Base-by-base conservation (phyloP, 164 flowering plant genomes). In the Aristolochia californica region DNA sequence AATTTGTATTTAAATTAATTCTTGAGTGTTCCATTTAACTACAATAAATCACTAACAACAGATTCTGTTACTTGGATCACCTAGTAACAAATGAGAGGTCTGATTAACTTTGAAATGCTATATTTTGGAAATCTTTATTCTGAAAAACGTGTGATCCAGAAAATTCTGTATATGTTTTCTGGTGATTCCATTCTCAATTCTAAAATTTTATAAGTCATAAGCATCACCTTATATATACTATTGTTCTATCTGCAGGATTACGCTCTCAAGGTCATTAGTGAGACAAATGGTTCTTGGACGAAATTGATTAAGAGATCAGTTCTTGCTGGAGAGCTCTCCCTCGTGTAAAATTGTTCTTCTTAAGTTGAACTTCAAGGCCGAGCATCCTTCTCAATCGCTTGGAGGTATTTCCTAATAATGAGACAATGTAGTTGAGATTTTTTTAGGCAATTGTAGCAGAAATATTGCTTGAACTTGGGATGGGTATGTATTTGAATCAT, bases 241-340 rank as follows among this genome's bases (percentile, higher is more conserved):
- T 55, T 26, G 44, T 50, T 56, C 17, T 67, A 20, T 34, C 10
- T 27, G 20, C 85, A 89, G 97, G 95, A 84, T 59, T 89, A 80
- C 75, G 97, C 97, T 54, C 80, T 86, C 1, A 83, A 86, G 70
- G 82, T 89, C 63, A 89, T 89, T 60, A 65, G 75, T 8, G 95
- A 86, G 73, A 83, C 97, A 15, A 83, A 90, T 48, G 95, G 84
- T 47, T 76, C 97, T n/a, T 91, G 97, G 97, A 78, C 89, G 24
- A 91, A 87, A 63, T 85, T 91, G 27, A 76, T 91, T 18, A 91
- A 83, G 76, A 77, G 97, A 74, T 75, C 94, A 5, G 63, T 80
- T 65, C 77, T 83, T 60, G 65, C 87, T 28, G 95, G 95, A 60
- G 94, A 83, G 64, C 88, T 91, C 14, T 91, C 97, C 7, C 94